A percentile compares a stretch with the other conserved stretches of the same genome.
Evolutionary conservation across 768 basidiomycete species (phyloP).

Genomic region (Amanita muscaria): DNA sequence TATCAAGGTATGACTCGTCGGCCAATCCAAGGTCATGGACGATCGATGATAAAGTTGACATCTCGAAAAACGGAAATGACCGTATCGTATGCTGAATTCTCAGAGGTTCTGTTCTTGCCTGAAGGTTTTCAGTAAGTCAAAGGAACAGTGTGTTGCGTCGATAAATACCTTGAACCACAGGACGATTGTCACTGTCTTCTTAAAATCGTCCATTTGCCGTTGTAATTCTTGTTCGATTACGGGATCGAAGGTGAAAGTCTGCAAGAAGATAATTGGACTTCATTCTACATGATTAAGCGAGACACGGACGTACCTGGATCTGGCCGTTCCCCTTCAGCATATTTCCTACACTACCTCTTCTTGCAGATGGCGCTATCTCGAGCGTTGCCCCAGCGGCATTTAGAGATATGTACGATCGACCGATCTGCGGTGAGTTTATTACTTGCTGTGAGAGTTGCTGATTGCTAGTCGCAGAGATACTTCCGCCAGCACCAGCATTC

Average conservation of each 20-base stretch:
- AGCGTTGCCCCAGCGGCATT: background rate
- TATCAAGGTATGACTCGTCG: slow-evolving; percentile 47
- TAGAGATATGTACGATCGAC: background rate
- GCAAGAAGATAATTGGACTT: background rate
- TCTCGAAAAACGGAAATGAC: slow-evolving; percentile 58
- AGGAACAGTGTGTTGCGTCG: background rate
- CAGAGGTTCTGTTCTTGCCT: slow-evolving; percentile 48
- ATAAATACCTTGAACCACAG: slow-evolving; percentile 56
- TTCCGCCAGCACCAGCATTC: slow-evolving; percentile 1
- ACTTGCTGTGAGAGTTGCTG: slow-evolving; percentile 3
- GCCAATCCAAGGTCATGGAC: slow-evolving; percentile 47
- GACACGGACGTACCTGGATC: slow-evolving; percentile 1
- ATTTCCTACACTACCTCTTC: background rate
- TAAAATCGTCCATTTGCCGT: slow-evolving; percentile 34
- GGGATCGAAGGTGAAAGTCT: slow-evolving; percentile 2
- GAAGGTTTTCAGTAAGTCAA: background rate
- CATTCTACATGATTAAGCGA: background rate
- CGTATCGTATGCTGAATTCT: slow-evolving; percentile 48
- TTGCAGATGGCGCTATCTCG: background rate
- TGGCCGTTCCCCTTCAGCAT: background rate
- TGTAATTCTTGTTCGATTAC: slow-evolving; percentile 22
- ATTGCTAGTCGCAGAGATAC: background rate
- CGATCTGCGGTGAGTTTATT: background rate
- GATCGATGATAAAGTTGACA: slow-evolving; percentile 43
- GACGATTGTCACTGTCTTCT: slow-evolving; percentile 53